Evolutionary conservation across 768 basidiomycete genomes (phyloP).

Genomic region (Leccinum truebloodii): DNA sequence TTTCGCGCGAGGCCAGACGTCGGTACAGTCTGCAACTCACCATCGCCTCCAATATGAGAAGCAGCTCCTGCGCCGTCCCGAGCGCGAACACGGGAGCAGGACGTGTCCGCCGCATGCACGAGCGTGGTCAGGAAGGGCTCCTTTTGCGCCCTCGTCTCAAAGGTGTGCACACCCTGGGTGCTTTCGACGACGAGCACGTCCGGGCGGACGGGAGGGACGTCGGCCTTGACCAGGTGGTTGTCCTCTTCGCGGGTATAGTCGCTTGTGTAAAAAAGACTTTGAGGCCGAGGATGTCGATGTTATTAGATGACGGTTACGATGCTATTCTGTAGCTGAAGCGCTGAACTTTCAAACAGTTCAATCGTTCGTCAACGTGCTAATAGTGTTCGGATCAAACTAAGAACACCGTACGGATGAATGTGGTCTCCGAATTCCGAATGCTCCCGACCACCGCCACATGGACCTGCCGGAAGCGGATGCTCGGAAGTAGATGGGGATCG

Average conservation of each 20-base stretch:
- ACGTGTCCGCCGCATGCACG: constrained; percentile 94
- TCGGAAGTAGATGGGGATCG: too few relatives aligned
- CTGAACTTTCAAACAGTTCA: too few relatives aligned
- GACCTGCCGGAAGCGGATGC: too few relatives aligned
- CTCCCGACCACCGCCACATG: too few relatives aligned
- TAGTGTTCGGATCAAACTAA: too few relatives aligned
- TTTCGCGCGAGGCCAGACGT: constrained; percentile 57
- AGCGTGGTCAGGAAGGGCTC: constrained; percentile 85
- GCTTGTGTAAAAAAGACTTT: constrained; percentile 94
- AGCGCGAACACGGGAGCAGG: constrained; percentile 94
- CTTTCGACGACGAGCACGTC: constrained; percentile 97
- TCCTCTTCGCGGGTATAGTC: constrained; percentile 98
- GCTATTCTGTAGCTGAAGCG: too few relatives aligned
- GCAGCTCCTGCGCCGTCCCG: constrained; percentile 90
- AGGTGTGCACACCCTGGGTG: constrained; percentile 91
- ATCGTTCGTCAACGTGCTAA: too few relatives aligned
- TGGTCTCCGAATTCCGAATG: too few relatives aligned
- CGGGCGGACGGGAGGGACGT: constrained; percentile 84
- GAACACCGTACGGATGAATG: too few relatives aligned
- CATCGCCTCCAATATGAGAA: constrained; percentile 95
- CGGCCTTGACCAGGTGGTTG: constrained; percentile 92
- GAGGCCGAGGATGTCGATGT: constrained; percentile 89
- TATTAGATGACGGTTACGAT: too few relatives aligned
- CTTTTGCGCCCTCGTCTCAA: constrained; percentile 85
- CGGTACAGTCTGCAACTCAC: constrained; percentile 85